A percentile compares a stretch with the other conserved stretches of the same genome.
phyloP scores from a whole-genome alignment of 345 rosid genomes.

The Melastoma malabathricum region DNA sequence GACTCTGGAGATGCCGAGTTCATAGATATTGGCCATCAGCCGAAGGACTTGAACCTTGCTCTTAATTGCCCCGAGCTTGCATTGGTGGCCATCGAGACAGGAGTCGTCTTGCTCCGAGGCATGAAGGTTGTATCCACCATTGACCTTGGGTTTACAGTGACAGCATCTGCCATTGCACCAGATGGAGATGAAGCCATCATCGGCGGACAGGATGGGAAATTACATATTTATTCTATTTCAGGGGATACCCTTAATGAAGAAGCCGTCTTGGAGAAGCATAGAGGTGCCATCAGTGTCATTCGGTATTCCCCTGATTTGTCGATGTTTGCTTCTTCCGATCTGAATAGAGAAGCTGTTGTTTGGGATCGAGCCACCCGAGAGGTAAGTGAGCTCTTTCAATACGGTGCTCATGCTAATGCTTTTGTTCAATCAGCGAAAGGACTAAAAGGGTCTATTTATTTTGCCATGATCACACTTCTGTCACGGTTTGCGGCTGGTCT shows the following conservation, averaged over 20 bases:
- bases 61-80: constrained; percentile 52
- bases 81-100: constrained; percentile 58
- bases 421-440: too few species aligned
- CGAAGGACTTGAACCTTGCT: constrained; percentile 79
- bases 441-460: too few species aligned
- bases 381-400: constrained; percentile 22
- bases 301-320: constrained; percentile 79
- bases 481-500: background rate
- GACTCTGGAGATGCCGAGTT: constrained; percentile 55
- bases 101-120: constrained; percentile 65
- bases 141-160: constrained; percentile 63
- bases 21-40: constrained; percentile 70
- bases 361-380: constrained; percentile 78
- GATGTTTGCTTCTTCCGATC: constrained; percentile 90
- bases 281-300: constrained; percentile 75
- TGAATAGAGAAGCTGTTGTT: constrained; percentile 77
- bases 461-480: too few species aligned
- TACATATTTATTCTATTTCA: constrained; percentile 47
- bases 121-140: constrained; percentile 55
- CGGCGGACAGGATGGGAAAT: constrained; percentile 76
- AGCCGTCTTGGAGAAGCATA: constrained; percentile 75
- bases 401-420: background rate
- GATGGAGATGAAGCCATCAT: constrained; percentile 85
- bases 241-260: constrained; percentile 72
- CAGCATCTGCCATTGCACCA: constrained; percentile 73